Conservation (phyloP, 139 green algal genomes). For the Coelastrella sp. region DNA sequence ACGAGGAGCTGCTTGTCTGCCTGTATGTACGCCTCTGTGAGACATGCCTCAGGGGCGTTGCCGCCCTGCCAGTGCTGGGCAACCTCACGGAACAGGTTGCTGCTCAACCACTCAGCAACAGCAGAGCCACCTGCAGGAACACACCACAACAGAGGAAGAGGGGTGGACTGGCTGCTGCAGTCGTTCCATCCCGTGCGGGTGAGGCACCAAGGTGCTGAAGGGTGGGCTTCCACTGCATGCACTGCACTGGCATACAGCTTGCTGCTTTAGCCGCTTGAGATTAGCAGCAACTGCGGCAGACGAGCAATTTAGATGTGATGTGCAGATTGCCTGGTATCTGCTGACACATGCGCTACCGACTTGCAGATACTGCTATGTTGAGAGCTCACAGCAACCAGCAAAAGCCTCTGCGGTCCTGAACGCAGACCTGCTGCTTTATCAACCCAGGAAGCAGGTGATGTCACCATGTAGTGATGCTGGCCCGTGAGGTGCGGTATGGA, state of each 20-base stretch:
- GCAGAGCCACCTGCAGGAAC: slow-evolving; percentile 68
- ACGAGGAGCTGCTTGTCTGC: slow-evolving; percentile 78
- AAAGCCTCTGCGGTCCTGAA: no score
- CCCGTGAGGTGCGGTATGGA: neutral
- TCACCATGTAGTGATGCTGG: no score
- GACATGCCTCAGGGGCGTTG: slow-evolving; percentile 53
- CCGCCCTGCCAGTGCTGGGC: slow-evolving; percentile 69
- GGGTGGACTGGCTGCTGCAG: no score
- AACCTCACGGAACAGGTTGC: slow-evolving; percentile 74
- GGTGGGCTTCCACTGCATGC: neutral
- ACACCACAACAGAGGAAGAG: no score
- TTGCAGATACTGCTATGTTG: no score
- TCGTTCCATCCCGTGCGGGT: neutral
- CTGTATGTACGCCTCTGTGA: slow-evolving; percentile 64
- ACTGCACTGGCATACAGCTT: no score
- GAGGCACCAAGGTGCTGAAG: neutral
- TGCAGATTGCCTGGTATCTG: no score
- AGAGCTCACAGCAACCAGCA: no score
- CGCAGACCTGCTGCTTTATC: no score
- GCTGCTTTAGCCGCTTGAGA: no score
- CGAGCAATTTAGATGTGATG: neutral
- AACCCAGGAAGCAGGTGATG: no score
- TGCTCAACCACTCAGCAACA: slow-evolving; percentile 79
- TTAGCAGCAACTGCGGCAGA: neutral
- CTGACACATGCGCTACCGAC: no score